Base-by-base conservation (phyloP, 257 asterid species). In the Linaria vulgaris region DNA sequence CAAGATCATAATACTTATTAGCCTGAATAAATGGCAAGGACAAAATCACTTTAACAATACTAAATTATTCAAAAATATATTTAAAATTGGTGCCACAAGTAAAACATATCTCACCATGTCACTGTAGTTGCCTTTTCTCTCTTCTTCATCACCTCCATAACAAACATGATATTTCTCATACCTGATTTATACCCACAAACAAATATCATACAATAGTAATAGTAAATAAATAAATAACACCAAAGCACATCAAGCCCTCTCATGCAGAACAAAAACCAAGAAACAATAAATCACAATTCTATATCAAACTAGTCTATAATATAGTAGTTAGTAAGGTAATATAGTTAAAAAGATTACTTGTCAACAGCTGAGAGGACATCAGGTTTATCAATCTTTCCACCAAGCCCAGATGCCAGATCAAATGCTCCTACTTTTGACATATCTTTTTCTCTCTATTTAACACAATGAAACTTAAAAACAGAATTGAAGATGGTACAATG, bases 1-100 rank as follows among this genome's bases (percentile, higher is more conserved):
- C 96, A 58, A 92, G 99, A 80, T 92, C 99, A 77, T 92, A 92
- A 77, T 92, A 92, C 74, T 89, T 92, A 63, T 92, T 92, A 21
- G 89, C 97, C 99, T 92, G 88, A 51, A 41, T n/a, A n/a, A 21
- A 25, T 3, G 74, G 41, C 10, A 34, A 4, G 10, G 10, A 11
- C 37, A 30, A 34, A 34, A 27, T 27, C 41, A 34, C 41, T 34
- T 34, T 34, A 34, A 34, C 41, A 7, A 34, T 7, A 34, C 9
- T 34, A 3, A 34, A 34, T 34, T 3, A 34, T 34, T 34, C 6
- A 34, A 27, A 27, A 27, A 27, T 6, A 27, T 27, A 27, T 6
- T 3, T 51, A 53, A 55, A n/a, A 1, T 21, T 30, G 17, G 50
- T 43, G 59, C 23, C 60, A 64, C 50, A 61, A 56, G 46, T 56